phyloP scores from a whole-genome alignment of 257 asterid species.

The Dorcoceras hygrometricum region DNA sequence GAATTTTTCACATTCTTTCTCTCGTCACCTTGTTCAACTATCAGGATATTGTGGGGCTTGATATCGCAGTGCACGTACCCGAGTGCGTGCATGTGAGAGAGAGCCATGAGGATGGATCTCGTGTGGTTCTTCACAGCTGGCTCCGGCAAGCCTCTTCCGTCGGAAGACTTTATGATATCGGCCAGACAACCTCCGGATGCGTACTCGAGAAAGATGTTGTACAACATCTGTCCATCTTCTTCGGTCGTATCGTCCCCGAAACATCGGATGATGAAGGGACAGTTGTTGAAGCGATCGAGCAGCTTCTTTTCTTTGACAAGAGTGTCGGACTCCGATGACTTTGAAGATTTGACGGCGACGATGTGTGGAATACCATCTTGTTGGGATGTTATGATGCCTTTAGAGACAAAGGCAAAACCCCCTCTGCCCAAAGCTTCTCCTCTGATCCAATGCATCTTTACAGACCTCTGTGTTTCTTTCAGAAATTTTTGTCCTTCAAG shows the following conservation, averaged over 20 bases:
- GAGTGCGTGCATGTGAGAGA: conserved; percentile 21
- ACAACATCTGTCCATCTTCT: conserved; percentile 25
- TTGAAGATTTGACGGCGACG: too few species aligned
- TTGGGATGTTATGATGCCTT: too few species aligned
- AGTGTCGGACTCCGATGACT: not conserved
- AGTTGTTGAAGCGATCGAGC: not conserved
- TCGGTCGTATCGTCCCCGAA: conserved; percentile 22
- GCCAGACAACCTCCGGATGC: conserved; percentile 28
- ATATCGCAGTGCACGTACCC: conserved; percentile 29
- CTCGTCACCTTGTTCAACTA: conserved; percentile 6
- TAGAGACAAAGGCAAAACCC: too few species aligned
- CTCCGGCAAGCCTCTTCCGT: conserved; percentile 21
- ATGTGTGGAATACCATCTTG: too few species aligned
- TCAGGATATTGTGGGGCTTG: conserved; percentile 26
- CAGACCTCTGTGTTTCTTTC: too few species aligned
- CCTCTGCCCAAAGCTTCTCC: too few species aligned
- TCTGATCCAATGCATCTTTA: too few species aligned
- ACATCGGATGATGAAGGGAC: conserved; percentile 23
- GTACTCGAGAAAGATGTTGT: conserved; percentile 29
- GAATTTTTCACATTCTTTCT: not conserved
- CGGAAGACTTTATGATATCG: conserved; percentile 9
- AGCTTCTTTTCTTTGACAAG: conserved; percentile 17
- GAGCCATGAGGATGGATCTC: conserved; percentile 20
- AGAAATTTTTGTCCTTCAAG: too few species aligned
- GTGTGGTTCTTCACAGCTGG: conserved; percentile 13